phyloP scores from a whole-genome alignment of 179 eudicot species.

The Silene noctiflora region DNA sequence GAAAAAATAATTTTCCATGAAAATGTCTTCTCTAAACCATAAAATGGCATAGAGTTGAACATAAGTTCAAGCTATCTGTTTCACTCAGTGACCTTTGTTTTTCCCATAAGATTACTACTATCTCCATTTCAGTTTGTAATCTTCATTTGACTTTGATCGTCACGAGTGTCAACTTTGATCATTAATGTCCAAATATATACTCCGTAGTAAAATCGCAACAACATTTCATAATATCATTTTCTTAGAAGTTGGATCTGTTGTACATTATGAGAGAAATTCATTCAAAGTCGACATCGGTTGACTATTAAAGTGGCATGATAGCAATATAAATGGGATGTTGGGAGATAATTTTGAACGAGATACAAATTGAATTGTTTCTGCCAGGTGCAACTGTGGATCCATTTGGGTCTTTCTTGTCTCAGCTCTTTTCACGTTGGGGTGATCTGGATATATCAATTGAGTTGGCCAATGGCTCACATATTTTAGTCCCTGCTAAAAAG shows the following conservation, averaged over 20 bases:
- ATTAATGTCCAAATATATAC: neutral
- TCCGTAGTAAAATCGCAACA: neutral
- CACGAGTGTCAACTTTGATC: neutral
- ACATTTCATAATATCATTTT: neutral
- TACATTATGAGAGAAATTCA: neutral
- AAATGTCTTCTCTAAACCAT: neutral
- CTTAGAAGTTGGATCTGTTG: neutral
- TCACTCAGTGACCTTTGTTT: neutral
- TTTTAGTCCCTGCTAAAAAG: slow-evolving; percentile 63
- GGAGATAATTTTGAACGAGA: neutral
- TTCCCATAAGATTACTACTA: neutral
- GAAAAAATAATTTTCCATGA: neutral
- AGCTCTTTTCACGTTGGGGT: slow-evolving; percentile 91
- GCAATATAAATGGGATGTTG: neutral
- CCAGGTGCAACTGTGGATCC: slow-evolving; percentile 98
- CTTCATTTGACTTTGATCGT: neutral
- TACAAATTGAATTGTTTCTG: slow-evolving; percentile 20
- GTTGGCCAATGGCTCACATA: slow-evolving; percentile 59
- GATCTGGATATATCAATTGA: slow-evolving; percentile 90
- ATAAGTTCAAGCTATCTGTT: neutral
- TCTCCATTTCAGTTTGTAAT: neutral
- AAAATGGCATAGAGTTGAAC: neutral
- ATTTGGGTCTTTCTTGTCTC: slow-evolving; percentile 90
- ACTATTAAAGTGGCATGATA: neutral
- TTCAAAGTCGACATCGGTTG: neutral